Evolutionary conservation across 75 land plant genomes (phyloP).

Genomic region (Pinus albicaulis): DNA sequence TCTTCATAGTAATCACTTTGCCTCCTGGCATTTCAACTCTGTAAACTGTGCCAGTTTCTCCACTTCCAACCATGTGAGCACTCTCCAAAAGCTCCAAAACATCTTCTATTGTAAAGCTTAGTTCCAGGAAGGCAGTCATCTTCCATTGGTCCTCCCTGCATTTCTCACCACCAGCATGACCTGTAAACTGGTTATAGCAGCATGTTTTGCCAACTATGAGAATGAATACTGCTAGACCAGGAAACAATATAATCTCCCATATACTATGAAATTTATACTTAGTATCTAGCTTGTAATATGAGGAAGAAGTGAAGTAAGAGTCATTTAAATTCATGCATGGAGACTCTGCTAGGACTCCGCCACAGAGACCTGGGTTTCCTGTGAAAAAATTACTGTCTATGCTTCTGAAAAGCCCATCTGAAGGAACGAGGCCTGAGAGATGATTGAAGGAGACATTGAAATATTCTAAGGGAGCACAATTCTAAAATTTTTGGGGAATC

Average conservation of each 20-base stretch:
- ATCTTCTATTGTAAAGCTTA: slow-evolving; percentile 51
- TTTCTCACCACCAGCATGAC: background rate
- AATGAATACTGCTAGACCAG: slow-evolving; percentile 20
- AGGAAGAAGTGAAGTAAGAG: slow-evolving; percentile 7
- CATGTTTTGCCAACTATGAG: slow-evolving; percentile 19
- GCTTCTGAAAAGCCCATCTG: slow-evolving; percentile 43
- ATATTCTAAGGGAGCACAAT: slow-evolving; percentile 57
- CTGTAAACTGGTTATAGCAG: slow-evolving; percentile 26
- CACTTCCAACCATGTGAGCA: slow-evolving; percentile 52
- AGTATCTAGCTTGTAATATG: slow-evolving; percentile 8
- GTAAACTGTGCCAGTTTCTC: slow-evolving; percentile 65
- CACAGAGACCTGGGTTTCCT: slow-evolving; percentile 69
- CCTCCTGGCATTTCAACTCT: slow-evolving; percentile 46
- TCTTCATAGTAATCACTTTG: slow-evolving; percentile 69
- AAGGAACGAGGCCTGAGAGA: slow-evolving; percentile 69
- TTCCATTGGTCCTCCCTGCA: slow-evolving; percentile 22
- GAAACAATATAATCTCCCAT: slow-evolving; percentile 28
- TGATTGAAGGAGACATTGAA: slow-evolving; percentile 72
- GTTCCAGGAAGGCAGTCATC: slow-evolving; percentile 44
- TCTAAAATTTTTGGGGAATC: slow-evolving; percentile 53
- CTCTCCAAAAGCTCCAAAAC: slow-evolving; percentile 43
- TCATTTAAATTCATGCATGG: slow-evolving; percentile 17
- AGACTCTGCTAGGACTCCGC: slow-evolving; percentile 49
- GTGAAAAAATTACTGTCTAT: slow-evolving; percentile 33
- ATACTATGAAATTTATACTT: slow-evolving; percentile 16